Base-by-base conservation (phyloP, 306 rosid species). In the Parietaria judaica region DNA sequence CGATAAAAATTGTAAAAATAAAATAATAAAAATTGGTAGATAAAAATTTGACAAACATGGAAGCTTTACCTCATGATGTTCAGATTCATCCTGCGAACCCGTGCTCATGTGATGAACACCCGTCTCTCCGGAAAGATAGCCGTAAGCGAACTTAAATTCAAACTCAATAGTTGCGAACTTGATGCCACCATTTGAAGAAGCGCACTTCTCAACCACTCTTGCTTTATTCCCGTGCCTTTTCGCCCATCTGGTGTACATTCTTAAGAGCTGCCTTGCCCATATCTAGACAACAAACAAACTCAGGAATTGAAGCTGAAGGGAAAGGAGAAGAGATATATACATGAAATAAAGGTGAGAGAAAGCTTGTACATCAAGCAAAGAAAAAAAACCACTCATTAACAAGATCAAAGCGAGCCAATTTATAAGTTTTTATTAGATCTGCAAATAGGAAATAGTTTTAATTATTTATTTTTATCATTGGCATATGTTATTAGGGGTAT, bases 161-260 rank as follows among this genome's bases (percentile, higher is more conserved):
- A 89, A 82, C 82, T 89, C 96, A 41, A 86, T 66, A 53, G 79
- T 72, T 60, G 82, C 91, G 6, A 81, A 79, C 60, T n/a, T 56
- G 51, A 86, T 74, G 66, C 91, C 91, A 62, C 84, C 91, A 58
- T 78, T 79, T 69, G 58, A 53, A 49, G 69, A 72, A 23, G 47
- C 36, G 62, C 53, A 68, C 74, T 67, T 83, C 75, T 89, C 96
- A 54, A 83, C 77, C 51, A 89, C 72, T 76, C 91, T 81, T 67
- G 81, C 96, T 49, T 74, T 78, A 58, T 68, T 71, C 61, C 90
- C 95, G 64, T 76, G 91, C 77, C 68, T 81, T 68, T 75, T 74
- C 60, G 88, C 95, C 96, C 96, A 89, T 67, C 78, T 80, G 61
- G 67, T 60, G 74, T 89, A 89, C 95, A 89, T 89, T 66, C 54